Percentiles rank a stretch among this genome's conserved stretches.
Conservation (phyloP, 768 basidiomycete genomes). For the Rhodotorula babjevae region DNA sequence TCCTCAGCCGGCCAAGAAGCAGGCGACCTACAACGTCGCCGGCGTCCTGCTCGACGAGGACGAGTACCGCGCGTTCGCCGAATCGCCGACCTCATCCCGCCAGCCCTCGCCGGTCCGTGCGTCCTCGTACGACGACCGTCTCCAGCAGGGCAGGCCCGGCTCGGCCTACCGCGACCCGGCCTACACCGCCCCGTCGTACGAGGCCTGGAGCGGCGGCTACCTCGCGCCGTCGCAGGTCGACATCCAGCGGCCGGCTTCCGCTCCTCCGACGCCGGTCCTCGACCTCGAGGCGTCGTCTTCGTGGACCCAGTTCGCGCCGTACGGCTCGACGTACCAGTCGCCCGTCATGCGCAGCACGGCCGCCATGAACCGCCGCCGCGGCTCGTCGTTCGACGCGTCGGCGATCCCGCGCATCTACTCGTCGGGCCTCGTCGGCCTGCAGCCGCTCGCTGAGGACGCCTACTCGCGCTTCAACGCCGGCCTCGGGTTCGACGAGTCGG, state of each 20-base stretch:
- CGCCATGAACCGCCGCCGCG: conserved; percentile 4
- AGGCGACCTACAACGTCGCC: conserved; percentile 14
- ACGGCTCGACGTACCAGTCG: not conserved
- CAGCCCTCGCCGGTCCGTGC: too few relatives aligned
- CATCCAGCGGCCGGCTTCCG: not conserved
- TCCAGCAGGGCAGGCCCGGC: not conserved
- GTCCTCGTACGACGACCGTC: not conserved
- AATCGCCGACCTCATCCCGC: not conserved
- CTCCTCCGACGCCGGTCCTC: not conserved
- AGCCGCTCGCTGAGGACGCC: not conserved
- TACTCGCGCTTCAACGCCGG: not conserved
- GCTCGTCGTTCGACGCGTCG: conserved; percentile 5
- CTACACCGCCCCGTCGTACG: too few relatives aligned
- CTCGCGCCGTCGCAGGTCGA: not conserved
- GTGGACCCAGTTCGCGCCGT: not conserved
- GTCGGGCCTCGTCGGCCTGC: not conserved
- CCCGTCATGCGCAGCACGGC: not conserved
- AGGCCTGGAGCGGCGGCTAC: not conserved
- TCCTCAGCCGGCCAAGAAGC: not conserved
- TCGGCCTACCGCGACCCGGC: not conserved
- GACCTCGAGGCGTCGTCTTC: not conserved
- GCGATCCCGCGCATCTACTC: not conserved
- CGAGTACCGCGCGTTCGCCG: conserved; percentile 6
- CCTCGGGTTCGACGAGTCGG: too few relatives aligned
- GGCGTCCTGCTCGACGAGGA: conserved; percentile 25